Evolutionary conservation across 305 asterid genomes (phyloP).

Genomic region (Fraxinus velutina): DNA sequence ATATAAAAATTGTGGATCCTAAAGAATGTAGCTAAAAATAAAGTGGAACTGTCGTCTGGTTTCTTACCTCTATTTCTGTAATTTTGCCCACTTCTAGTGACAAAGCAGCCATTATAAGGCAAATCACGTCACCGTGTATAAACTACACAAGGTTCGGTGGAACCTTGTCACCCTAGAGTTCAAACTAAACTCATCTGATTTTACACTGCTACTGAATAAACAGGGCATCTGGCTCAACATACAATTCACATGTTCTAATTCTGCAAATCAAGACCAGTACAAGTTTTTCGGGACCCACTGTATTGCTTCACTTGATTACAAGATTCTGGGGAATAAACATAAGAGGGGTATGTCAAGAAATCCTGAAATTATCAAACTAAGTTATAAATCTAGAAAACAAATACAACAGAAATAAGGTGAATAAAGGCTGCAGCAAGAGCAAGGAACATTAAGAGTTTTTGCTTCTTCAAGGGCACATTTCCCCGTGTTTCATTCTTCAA

Average conservation of each 20-base stretch:
- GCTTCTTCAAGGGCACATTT: background rate
- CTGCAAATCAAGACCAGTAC: background rate
- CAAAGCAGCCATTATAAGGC: background rate
- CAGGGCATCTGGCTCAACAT: background rate
- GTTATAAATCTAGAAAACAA: background rate
- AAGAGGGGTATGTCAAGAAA: background rate
- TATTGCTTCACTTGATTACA: background rate
- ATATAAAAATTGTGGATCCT: background rate
- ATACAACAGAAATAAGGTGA: background rate
- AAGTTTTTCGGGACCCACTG: background rate
- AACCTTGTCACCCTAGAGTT: background rate
- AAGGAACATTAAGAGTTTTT: background rate
- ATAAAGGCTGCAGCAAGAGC: background rate
- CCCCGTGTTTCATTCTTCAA: background rate
- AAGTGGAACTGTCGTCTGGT: background rate
- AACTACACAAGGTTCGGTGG: background rate
- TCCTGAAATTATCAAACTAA: background rate
- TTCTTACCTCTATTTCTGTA: background rate
- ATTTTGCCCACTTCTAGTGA: background rate
- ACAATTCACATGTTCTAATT: slow-evolving; percentile 6
- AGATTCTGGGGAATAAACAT: background rate
- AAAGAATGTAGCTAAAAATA: background rate
- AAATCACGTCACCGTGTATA: background rate
- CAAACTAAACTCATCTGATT: background rate
- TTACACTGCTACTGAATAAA: background rate